Base-by-base conservation (phyloP, 768 basidiomycete species). In the Pisolithus tinctorius region DNA sequence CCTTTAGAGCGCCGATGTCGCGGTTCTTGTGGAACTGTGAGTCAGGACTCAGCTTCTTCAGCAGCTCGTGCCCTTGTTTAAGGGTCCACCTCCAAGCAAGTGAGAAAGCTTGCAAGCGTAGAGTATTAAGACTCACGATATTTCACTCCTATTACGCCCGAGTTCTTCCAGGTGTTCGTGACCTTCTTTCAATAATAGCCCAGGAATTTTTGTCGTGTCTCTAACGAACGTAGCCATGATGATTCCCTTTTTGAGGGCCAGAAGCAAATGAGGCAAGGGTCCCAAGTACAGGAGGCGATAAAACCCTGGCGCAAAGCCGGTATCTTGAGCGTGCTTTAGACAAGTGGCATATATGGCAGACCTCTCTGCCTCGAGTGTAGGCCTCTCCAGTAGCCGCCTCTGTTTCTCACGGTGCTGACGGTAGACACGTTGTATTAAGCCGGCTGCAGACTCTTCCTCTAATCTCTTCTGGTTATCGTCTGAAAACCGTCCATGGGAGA, bases 401-500 rank as follows among this genome's bases (percentile, higher is more conserved):
- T 36, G 48, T 31, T 45, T 45, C 23, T 50, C 39, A 11, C 13
- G 52, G 11, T 41, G 39, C 39, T 49, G 27, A 48, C 58, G 57
- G 48, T 61, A 47, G 6, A 56, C 43, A 14, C 40, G 48, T 53
- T 65, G 63, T 29, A 70, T 63, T 14, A 48, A 54, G 8, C 27
- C n/a, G 2, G 62, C 70, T 3, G 64, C 63, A 0, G 9, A n/a
- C n/a, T n/a, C n/a, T n/a, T n/a, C n/a, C n/a, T 71, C 79, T 11
- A 86, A 66, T 6, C 75, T 66, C 62, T 84, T 83, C 56, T 86
- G 82, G 55, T 86, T 87, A 51, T 83, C 80, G 9, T 72, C 71
- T 1, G 85, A 86, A 58, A 88, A 86, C n/a, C n/a, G n/a, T n/a
- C n/a, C n/a, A 50, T 81, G 77, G 0, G 86, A 88, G 8, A 88